Percentiles rank a stretch among this genome's conserved stretches.
phyloP scores from a whole-genome alignment of 257 asterid genomes.

The Euphrasia confusa region DNA sequence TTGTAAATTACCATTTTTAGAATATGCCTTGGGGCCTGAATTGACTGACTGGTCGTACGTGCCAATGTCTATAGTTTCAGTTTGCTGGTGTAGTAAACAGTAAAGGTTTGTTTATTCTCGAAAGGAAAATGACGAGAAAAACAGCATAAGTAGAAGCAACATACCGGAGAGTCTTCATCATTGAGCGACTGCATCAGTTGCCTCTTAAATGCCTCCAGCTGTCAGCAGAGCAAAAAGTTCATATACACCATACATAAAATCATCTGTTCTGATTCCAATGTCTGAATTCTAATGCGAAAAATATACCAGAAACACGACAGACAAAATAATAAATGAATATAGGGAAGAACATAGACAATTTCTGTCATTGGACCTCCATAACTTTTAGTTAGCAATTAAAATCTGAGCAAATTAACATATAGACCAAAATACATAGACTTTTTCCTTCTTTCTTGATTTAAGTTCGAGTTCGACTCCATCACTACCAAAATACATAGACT shows the following conservation, averaged over 20 bases:
- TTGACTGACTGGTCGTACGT: slow-evolving; percentile 57
- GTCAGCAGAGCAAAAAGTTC: slow-evolving; percentile 24
- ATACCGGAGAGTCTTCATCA: slow-evolving; percentile 68
- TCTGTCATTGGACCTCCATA: not conserved
- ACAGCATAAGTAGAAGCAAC: slow-evolving; percentile 19
- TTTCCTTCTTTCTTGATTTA: no score
- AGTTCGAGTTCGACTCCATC: no score
- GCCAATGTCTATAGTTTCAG: slow-evolving; percentile 68
- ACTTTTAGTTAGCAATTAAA: not conserved
- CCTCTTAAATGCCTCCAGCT: slow-evolving; percentile 84
- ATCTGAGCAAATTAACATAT: no score
- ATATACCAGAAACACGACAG: not conserved
- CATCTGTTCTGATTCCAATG: not conserved
- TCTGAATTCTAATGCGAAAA: not conserved
- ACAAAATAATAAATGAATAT: not conserved
- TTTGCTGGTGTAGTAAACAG: slow-evolving; percentile 31
- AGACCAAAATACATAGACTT: not conserved
- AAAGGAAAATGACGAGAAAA: not conserved
- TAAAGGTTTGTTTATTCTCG: slow-evolving; percentile 2
- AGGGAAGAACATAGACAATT: not conserved
- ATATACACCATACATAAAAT: not conserved
- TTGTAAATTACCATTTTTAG: slow-evolving; percentile 39
- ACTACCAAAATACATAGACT: no score
- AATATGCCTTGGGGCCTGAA: slow-evolving; percentile 36
- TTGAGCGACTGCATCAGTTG: slow-evolving; percentile 79